Evolutionary conservation across 768 basidiomycete species (phyloP), one percentile per base, ranked within the genome.

Genomic region (Termitomyces sp.): DNA sequence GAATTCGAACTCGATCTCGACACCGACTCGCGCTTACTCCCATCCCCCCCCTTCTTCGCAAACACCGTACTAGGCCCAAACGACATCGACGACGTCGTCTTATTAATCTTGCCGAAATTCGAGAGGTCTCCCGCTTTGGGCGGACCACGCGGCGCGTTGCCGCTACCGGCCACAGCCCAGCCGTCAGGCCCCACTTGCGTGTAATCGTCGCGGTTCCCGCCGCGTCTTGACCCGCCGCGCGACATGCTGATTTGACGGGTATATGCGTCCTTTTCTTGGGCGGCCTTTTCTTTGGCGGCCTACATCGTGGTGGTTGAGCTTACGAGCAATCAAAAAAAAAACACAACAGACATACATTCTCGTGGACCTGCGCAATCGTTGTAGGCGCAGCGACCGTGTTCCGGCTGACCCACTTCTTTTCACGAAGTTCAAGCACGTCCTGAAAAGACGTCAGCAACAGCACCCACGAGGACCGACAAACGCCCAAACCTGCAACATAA

Each of bases 361-460:
- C 88, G 68, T 96, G 95, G 37, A 98, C 83, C 65, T 94, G 87
- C 48, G 95, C 91, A 67, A 97, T 86, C 4, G 94, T 97, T 37
- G 89, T 81, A 5, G 95, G 95, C 11, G 89, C 93, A 56, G 87
- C 86, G 34, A 88, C 81, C 51, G 77, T 77, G 68, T 87, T 87
- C 55, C 94, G 86, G 48, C 82, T 75, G 45, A 87, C 71, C 96
- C 96, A 98, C 70, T 84, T 88, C 58, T 88, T 86, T 34, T 86
- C 84, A 55, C 95, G 90, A 48, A 96, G 80, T 70, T 98, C 96
- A 59, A 96, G 83, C 55, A 97, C 81, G 76, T 98, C 96, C 95
- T 98, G 68, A 10, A 52, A 42, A 48, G 63, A 40, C 36, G 40
- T 65, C 53, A 29, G 57, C 32, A 53, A 54, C 59, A 52, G 60